A percentile compares a stretch with the other conserved stretches of the same genome.
phyloP scores from a whole-genome alignment of 2,329 filamentous ascomycete genomes.

The Microcyclospora tardicrescens region DNA sequence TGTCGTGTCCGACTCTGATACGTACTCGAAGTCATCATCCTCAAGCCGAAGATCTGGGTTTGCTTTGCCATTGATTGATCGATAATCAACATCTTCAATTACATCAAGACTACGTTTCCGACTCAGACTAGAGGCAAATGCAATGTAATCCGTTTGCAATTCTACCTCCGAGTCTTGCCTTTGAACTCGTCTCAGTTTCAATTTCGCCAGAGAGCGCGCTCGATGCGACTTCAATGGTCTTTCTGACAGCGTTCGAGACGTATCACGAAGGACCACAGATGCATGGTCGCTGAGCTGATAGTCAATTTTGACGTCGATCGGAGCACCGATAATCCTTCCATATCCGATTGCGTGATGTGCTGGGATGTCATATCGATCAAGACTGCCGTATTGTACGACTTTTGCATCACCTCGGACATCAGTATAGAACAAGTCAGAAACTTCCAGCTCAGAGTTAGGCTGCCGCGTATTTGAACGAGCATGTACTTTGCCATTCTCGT shows the following conservation, averaged over 20 bases:
- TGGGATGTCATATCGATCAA: conserved; percentile 61
- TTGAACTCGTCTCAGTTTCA: too few relatives aligned
- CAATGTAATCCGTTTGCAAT: conserved; percentile 8
- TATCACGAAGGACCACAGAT: conserved; percentile 3
- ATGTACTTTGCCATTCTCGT: background rate
- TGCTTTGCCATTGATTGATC: conserved; percentile 25
- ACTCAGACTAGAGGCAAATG: conserved; percentile 7
- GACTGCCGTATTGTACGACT: conserved; percentile 59
- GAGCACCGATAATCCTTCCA: conserved; percentile 58
- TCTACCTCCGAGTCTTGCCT: background rate
- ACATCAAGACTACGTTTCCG: conserved; percentile 10
- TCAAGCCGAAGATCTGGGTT: conserved; percentile 8
- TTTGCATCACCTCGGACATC: conserved; percentile 68
- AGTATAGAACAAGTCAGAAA: conserved; percentile 40
- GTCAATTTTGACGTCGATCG: conserved; percentile 51
- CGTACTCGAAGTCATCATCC: conserved; percentile 27
- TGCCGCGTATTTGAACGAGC: background rate
- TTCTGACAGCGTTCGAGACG: background rate
- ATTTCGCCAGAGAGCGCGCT: background rate
- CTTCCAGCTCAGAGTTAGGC: conserved; percentile 7
- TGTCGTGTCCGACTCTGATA: conserved; percentile 15
- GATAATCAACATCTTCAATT: conserved; percentile 22
- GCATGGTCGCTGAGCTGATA: conserved; percentile 45
- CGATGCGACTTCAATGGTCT: background rate
- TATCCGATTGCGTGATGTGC: conserved; percentile 55